phyloP scores from a whole-genome alignment of 768 basidiomycete genomes.

The Hygrophoropsis aurantiaca region DNA sequence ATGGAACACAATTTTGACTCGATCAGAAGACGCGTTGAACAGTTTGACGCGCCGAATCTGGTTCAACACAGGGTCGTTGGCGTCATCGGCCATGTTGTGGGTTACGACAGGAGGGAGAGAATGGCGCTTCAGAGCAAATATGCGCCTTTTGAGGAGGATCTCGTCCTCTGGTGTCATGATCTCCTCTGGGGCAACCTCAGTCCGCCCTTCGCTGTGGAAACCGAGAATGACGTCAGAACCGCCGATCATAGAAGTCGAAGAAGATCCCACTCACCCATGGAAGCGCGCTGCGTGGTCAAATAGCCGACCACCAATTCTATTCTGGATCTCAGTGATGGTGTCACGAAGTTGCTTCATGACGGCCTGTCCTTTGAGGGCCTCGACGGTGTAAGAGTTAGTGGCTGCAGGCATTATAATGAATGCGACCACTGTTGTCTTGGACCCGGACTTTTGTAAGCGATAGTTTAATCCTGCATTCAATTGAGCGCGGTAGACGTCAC shows the following conservation, averaged over 20 bases:
- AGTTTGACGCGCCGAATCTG: constrained; percentile 92
- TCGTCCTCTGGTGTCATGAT: constrained; percentile 91
- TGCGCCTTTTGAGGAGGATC: constrained; percentile 91
- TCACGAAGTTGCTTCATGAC: constrained; percentile 96
- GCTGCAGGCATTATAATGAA: constrained; percentile 99
- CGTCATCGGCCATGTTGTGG: constrained; percentile 97
- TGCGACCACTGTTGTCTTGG: constrained; percentile 86
- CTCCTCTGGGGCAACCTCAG: constrained; percentile 69
- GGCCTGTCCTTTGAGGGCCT: constrained; percentile 95
- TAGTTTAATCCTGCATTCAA: constrained; percentile 50
- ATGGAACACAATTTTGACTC: constrained; percentile 98
- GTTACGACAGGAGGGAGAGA: constrained; percentile 95
- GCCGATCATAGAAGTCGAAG: too few relatives aligned
- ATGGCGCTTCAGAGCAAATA: constrained; percentile 94
- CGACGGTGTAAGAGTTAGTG: constrained; percentile 95
- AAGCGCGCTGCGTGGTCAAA: constrained; percentile 95
- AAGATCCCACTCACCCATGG: constrained; percentile 63
- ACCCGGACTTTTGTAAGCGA: constrained; percentile 59
- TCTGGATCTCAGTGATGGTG: constrained; percentile 94
- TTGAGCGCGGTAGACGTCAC: neutral
- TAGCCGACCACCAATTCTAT: constrained; percentile 85
- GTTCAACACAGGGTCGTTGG: constrained; percentile 88
- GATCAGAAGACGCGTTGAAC: constrained; percentile 85
- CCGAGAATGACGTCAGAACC: neutral
- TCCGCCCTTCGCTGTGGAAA: constrained; percentile 61